Conservation (phyloP, 2,329 filamentous ascomycete species). For the Aphanocladium album region DNA sequence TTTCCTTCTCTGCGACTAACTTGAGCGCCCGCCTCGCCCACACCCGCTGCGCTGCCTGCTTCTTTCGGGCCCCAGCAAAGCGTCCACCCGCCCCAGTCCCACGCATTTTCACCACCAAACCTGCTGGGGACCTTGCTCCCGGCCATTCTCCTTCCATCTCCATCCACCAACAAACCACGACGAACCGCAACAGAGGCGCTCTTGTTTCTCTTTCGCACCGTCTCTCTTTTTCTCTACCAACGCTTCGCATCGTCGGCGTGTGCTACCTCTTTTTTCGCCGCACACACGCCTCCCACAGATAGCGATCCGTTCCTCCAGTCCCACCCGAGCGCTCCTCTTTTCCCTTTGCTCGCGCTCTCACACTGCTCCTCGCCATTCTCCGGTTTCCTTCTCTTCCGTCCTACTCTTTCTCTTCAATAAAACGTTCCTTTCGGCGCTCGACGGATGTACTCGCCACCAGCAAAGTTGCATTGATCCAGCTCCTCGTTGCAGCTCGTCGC, state of each 20-base stretch:
- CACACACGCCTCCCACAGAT: neutral
- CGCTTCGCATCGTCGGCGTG: neutral
- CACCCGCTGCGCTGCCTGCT: neutral
- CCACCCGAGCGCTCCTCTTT: neutral
- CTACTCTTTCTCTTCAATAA: neutral
- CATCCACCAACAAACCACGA: conserved; percentile 1
- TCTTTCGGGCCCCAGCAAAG: neutral
- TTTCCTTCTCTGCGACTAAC: neutral
- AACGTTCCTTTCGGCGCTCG: neutral
- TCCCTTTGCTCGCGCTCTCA: neutral
- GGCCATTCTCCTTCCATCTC: neutral
- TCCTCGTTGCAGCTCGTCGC: neutral
- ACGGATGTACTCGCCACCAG: neutral
- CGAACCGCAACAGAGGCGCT: neutral
- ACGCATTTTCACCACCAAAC: conserved; percentile 4
- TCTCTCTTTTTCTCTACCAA: neutral
- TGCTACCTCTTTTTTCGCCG: neutral
- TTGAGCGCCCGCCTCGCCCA: neutral
- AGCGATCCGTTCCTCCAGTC: conserved; percentile 1
- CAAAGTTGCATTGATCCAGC: neutral
- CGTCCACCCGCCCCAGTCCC: conserved; percentile 15
- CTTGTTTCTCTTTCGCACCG: neutral
- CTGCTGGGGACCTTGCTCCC: neutral
- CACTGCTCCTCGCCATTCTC: neutral
- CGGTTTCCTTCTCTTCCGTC: neutral